A percentile compares a stretch with the other conserved stretches of the same genome.
phyloP scores from a whole-genome alignment of 2,329 filamentous ascomycete species.

The Hypoxylon sp. region DNA sequence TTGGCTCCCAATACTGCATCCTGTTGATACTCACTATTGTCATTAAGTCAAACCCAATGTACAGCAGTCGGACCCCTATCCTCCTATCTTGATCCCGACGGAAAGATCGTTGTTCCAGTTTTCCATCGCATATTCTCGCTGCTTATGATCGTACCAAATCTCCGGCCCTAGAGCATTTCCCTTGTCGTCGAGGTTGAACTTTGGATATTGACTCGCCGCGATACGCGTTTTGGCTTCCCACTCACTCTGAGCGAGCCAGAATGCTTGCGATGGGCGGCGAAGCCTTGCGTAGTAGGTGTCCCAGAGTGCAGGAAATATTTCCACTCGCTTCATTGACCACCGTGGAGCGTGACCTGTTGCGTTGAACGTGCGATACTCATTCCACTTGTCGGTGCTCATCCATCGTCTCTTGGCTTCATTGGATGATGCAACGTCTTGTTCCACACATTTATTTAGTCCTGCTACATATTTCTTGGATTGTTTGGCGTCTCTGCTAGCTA shows the following conservation, averaged over 20 bases:
- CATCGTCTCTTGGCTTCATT: slow-evolving; percentile 3
- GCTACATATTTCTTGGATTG: slow-evolving; percentile 45
- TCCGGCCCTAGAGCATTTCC: slow-evolving; percentile 7
- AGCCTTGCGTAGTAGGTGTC: slow-evolving; percentile 15
- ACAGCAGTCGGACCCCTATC: background rate
- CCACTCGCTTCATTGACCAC: slow-evolving; percentile 17
- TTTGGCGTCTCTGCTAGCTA: slow-evolving; percentile 53
- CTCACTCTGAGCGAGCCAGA: slow-evolving; percentile 10
- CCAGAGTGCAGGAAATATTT: slow-evolving; percentile 19
- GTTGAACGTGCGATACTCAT: background rate
- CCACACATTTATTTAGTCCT: slow-evolving; percentile 56
- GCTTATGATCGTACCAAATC: slow-evolving; percentile 12
- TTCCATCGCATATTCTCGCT: slow-evolving; percentile 5
- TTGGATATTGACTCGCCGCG: slow-evolving; percentile 7
- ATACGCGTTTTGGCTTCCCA: slow-evolving; percentile 8
- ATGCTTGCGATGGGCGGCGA: background rate
- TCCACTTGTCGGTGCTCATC: background rate
- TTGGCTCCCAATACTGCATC: background rate
- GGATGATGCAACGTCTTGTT: slow-evolving; percentile 30
- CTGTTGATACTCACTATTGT: background rate
- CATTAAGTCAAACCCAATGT: background rate
- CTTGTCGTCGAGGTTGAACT: slow-evolving; percentile 3
- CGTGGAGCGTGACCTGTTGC: background rate
- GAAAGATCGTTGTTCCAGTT: slow-evolving; percentile 5
- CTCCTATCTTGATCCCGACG: background rate